Base-by-base conservation (phyloP, 768 basidiomycete species). In the Russula griseocarnosa region DNA sequence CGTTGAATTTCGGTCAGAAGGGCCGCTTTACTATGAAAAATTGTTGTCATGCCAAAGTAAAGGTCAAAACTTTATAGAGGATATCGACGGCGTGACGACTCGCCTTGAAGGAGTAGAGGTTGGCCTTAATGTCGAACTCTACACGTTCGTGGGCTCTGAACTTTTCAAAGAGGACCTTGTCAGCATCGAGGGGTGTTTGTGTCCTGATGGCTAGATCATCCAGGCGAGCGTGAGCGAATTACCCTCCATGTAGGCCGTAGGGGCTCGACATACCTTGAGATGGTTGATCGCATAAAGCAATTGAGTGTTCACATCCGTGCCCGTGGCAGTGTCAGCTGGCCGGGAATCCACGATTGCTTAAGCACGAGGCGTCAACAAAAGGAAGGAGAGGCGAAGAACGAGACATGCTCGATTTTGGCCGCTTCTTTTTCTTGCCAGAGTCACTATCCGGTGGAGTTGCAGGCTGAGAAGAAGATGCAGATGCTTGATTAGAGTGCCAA, bases 151-250 rank as follows among this genome's bases (percentile, higher is more conserved):
- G 94, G 0, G 82, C 77, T 72, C 79, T 85, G 77, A 97, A 93
- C 70, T 88, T 88, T 72, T 94, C 88, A 5, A 91, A 79, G 13
- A 95, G 80, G 4, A 85, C 76, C 10, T 69, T 61, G 71, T 95
- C 90, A 9, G 84, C 83, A 66, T 90, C 85, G 3, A 96, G 75
- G 10, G 92, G 89, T 1, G 89, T 87, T 69, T 83, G 84, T 0
- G 89, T 90, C 22, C 88, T 79, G 50, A 94, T 86, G 3, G 93
- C 90, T 52, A 96, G 79, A 72, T 96, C 94, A 73, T 94, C 87
- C 54, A 95, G 76, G 4, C 93, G 86, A n/a, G 26, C 32, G 26
- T 52, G 32, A 51, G 46, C 32, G n/a, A 24, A 18, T 20, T 18
- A 22, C 10, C 14, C 4, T 10, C 8, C 16, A 18, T 28, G n/a